Conservation (phyloP, 148 eudicot genomes). For the Dianthus caryophyllus region DNA sequence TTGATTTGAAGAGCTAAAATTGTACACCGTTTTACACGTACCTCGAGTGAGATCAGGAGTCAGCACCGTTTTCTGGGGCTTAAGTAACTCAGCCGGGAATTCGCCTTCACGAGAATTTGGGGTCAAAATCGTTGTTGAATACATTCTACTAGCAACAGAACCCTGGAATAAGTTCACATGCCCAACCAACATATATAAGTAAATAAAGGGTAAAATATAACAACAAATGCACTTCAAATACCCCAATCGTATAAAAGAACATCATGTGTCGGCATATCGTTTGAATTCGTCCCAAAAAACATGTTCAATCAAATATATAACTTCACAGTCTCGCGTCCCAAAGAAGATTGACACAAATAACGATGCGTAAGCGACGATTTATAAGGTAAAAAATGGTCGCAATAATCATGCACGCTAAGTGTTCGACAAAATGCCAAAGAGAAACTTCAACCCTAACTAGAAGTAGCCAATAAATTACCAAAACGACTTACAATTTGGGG, state of each 20-base stretch:
- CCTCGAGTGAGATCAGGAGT: constrained; percentile 62
- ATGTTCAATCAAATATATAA: no score
- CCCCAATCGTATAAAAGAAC: not conserved
- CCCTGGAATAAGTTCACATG: constrained; percentile 15
- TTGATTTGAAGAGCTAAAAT: not conserved
- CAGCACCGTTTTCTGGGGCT: constrained; percentile 37
- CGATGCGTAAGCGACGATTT: no score
- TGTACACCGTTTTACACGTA: constrained; percentile 20
- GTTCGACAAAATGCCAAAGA: constrained; percentile 7
- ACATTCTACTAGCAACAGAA: constrained; percentile 37
- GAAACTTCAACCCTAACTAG: not conserved
- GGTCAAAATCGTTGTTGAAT: constrained; percentile 58
- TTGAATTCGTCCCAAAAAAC: no score
- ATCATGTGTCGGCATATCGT: no score
- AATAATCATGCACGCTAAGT: not conserved
- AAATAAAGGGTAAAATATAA: not conserved
- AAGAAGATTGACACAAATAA: no score
- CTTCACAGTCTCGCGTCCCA: no score
- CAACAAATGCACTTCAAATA: not conserved
- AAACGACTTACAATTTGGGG: no score
- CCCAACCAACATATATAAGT: not conserved
- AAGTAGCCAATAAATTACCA: no score
- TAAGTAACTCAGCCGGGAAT: constrained; percentile 60
- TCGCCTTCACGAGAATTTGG: constrained; percentile 54
- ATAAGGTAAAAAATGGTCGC: not conserved